These are phyloP conservation scores for Isabelozyma gotoi DNA, from an alignment of 805 yeast species.

Conservation along the genomic window DNA sequence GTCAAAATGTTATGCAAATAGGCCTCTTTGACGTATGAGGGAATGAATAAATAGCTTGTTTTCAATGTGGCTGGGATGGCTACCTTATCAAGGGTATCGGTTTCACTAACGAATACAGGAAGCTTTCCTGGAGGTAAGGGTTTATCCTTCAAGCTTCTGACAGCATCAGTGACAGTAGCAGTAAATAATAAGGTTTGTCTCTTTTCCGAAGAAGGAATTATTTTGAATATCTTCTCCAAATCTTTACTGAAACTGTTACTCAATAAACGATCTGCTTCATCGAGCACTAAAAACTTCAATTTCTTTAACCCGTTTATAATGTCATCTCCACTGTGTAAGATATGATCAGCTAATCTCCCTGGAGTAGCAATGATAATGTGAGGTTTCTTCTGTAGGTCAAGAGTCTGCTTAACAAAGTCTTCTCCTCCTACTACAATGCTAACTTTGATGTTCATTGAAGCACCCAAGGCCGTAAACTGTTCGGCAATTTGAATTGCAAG, in stretches of 20 bases:
- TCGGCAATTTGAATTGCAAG: slow-evolving; percentile 96
- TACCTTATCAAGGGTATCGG: slow-evolving; percentile 68
- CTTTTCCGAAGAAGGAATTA: slow-evolving; percentile 65
- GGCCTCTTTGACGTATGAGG: slow-evolving; percentile 88
- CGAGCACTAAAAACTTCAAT: slow-evolving; percentile 79
- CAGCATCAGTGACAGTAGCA: slow-evolving; percentile 94
- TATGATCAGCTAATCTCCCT: slow-evolving; percentile 92
- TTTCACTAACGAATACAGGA: slow-evolving; percentile 69
- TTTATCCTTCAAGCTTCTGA: slow-evolving; percentile 70
- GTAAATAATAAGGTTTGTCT: slow-evolving; percentile 92
- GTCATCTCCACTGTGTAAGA: slow-evolving; percentile 84
- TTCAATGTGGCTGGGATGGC: slow-evolving; percentile 76
- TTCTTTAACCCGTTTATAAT: slow-evolving; percentile 76
- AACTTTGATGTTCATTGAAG: slow-evolving; percentile 82
- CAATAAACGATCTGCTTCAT: slow-evolving; percentile 92
- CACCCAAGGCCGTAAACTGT: slow-evolving; percentile 90
- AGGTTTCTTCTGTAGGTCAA: slow-evolving; percentile 78
- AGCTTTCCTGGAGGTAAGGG: slow-evolving; percentile 54
- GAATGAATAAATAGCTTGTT: slow-evolving; percentile 71
- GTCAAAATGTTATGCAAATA: slow-evolving; percentile 70
- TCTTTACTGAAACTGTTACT: slow-evolving; percentile 83
- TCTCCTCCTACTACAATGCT: slow-evolving; percentile 92
- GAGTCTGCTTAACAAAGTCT: slow-evolving; percentile 85
- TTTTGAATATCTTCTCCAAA: slow-evolving; percentile 66
- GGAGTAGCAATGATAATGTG: slow-evolving; percentile 97